Conservation (phyloP, 1,284 basidiomycete species). For the Ceratobasidium sp. region DNA sequence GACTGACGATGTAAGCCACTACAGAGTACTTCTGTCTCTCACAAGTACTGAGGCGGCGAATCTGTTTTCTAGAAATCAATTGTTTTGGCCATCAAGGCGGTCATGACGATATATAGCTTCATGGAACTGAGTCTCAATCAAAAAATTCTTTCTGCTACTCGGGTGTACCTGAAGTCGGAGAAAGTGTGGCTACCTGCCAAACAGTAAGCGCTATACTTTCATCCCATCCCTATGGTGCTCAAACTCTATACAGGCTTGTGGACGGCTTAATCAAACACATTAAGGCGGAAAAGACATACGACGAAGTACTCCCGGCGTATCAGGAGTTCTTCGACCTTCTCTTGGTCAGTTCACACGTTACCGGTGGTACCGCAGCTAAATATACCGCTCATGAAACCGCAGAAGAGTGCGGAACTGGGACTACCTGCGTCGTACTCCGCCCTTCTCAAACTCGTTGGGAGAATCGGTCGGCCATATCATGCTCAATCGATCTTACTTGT, state of each 20-base stretch:
- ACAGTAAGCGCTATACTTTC: neutral
- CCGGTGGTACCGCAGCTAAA: neutral
- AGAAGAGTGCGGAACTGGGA: neutral
- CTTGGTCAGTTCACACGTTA: neutral
- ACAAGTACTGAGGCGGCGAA: no score
- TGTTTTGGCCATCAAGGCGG: conserved; percentile 15
- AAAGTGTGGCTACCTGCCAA: conserved; percentile 11
- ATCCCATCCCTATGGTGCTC: neutral
- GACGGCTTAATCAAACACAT: neutral
- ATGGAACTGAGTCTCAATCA: neutral
- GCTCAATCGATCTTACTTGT: conserved; percentile 23
- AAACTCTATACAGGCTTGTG: neutral
- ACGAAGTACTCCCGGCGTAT: neutral
- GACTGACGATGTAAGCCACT: neutral
- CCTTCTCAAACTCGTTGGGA: conserved; percentile 5
- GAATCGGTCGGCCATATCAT: conserved; percentile 11
- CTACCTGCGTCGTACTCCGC: conserved; percentile 10
- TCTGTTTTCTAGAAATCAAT: conserved; percentile 1
- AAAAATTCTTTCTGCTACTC: neutral
- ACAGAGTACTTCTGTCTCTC: neutral
- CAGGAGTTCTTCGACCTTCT: neutral
- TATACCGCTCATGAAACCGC: neutral
- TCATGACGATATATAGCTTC: conserved; percentile 27
- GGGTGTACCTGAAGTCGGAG: conserved; percentile 5
- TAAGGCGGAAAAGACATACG: neutral